Evolutionary conservation across 2,329 filamentous ascomycete genomes (phyloP).

Genomic region (Arthrocladium fulminans): DNA sequence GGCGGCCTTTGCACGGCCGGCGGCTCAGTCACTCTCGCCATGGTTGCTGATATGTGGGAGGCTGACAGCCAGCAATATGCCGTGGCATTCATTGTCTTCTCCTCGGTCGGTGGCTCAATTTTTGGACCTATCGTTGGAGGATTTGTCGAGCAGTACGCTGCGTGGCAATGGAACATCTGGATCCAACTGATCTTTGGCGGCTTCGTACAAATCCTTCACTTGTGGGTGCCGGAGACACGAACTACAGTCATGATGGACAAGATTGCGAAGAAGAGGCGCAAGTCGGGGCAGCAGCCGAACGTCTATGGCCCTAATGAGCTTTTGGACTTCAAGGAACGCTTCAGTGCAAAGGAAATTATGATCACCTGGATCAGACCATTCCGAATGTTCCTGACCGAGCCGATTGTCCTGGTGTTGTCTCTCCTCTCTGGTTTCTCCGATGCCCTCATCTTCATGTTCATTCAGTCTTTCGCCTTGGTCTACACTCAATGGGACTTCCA

Average conservation of each 20-base stretch:
- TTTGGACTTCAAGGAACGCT: slow-evolving; percentile 46
- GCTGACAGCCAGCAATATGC: slow-evolving; percentile 64
- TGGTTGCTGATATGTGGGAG: slow-evolving; percentile 64
- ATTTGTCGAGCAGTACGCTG: slow-evolving; percentile 57
- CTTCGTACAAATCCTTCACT: slow-evolving; percentile 58
- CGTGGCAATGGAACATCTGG: slow-evolving; percentile 77
- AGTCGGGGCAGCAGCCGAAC: slow-evolving; percentile 49
- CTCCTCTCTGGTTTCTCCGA: slow-evolving; percentile 58
- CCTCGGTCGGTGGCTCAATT: slow-evolving; percentile 67
- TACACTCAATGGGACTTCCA: slow-evolving; percentile 53
- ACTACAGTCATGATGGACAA: slow-evolving; percentile 68
- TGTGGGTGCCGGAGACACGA: slow-evolving; percentile 69
- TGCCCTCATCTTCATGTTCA: slow-evolving; percentile 58
- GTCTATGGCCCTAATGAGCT: slow-evolving; percentile 68
- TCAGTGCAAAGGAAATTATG: slow-evolving; percentile 48
- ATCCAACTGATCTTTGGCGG: slow-evolving; percentile 73
- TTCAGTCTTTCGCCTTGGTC: slow-evolving; percentile 53
- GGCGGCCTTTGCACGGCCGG: slow-evolving; percentile 64
- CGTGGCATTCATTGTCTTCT: slow-evolving; percentile 68
- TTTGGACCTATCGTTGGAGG: slow-evolving; percentile 71
- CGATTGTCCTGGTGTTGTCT: slow-evolving; percentile 54
- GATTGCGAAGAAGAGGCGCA: slow-evolving; percentile 64
- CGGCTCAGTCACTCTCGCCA: slow-evolving; percentile 63
- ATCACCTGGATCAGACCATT: slow-evolving; percentile 54
- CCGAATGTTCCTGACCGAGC: slow-evolving; percentile 55